Percentiles rank a stretch among this genome's conserved stretches.
phyloP scores from a whole-genome alignment of 2,329 filamentous ascomycete genomes.

The Pyrenochaeta sp. region DNA sequence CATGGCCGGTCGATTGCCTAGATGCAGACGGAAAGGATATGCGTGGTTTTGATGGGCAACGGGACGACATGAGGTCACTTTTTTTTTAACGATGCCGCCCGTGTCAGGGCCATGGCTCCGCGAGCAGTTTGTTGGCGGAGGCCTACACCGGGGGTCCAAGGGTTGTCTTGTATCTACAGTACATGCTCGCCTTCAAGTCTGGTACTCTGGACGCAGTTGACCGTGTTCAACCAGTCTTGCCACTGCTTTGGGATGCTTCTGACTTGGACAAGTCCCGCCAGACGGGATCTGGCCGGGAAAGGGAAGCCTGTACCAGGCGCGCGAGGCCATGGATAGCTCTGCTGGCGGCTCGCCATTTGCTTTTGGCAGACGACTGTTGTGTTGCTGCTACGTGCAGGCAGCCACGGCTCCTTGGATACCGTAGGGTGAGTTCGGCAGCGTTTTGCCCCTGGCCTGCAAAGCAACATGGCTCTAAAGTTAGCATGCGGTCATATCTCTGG shows the following conservation, averaged over 20 bases:
- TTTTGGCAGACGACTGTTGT: constrained; percentile 1
- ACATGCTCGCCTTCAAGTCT: too few species aligned
- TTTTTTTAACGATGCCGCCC: too few species aligned
- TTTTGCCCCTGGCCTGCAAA: constrained; percentile 34
- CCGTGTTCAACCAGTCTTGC: too few species aligned
- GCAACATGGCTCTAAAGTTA: constrained; percentile 42
- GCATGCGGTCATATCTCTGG: constrained; percentile 43
- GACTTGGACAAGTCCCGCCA: background rate
- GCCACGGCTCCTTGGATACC: constrained; percentile 22
- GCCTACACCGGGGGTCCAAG: too few species aligned
- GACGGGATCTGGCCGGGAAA: constrained; percentile 12
- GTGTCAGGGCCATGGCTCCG: too few species aligned
- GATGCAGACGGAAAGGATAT: constrained; percentile 22
- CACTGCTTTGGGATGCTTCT: too few species aligned
- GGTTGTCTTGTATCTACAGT: too few species aligned
- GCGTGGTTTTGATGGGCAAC: constrained; percentile 15
- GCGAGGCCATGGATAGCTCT: constrained; percentile 18
- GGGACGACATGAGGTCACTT: constrained; percentile 31
- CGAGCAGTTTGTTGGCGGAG: background rate
- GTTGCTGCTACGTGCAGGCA: constrained; percentile 27
- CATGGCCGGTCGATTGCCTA: constrained; percentile 15
- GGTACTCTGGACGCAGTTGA: too few species aligned
- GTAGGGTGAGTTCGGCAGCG: constrained; percentile 18
- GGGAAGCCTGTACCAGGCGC: constrained; percentile 24
- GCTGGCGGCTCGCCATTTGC: constrained; percentile 7